Evolutionary conservation across 768 basidiomycete species (phyloP).

Genomic region (Pleurotus tuber-regium): DNA sequence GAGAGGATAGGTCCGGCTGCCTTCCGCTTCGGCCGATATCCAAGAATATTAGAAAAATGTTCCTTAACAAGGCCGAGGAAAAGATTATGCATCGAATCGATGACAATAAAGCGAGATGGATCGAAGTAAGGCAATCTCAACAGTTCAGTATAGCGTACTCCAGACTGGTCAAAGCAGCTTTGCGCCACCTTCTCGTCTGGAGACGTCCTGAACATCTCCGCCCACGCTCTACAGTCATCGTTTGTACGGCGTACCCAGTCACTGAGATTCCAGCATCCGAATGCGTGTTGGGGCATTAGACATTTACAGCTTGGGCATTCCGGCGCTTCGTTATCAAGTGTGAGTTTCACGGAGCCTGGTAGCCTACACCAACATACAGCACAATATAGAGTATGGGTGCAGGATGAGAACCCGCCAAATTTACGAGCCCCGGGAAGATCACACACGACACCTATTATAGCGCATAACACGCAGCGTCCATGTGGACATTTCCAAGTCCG

Average conservation of each 20-base stretch:
- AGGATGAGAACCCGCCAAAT: slow-evolving; percentile 17
- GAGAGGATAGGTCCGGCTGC: no score
- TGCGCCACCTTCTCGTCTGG: slow-evolving; percentile 9
- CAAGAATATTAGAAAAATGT: neutral
- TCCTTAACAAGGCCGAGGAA: slow-evolving; percentile 21
- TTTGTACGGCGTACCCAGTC: slow-evolving; percentile 17
- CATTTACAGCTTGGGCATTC: neutral
- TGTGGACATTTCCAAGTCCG: slow-evolving; percentile 13
- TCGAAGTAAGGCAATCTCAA: slow-evolving; percentile 33
- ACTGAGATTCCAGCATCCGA: slow-evolving; percentile 11
- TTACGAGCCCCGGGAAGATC: slow-evolving; percentile 35
- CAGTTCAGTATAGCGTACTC: slow-evolving; percentile 27
- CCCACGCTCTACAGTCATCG: slow-evolving; percentile 2
- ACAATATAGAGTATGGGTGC: slow-evolving; percentile 18
- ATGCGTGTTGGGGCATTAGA: neutral
- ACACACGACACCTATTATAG: slow-evolving; percentile 26
- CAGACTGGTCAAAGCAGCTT: slow-evolving; percentile 17
- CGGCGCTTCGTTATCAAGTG: neutral
- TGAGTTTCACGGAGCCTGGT: neutral
- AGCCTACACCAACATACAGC: slow-evolving; percentile 12
- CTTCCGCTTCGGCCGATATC: neutral
- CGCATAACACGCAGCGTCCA: slow-evolving; percentile 21
- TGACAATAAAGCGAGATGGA: slow-evolving; percentile 20
- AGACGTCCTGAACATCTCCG: slow-evolving; percentile 18
- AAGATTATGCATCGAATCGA: slow-evolving; percentile 37